phyloP scores from a whole-genome alignment of 345 rosid species.

The Cardamine chenopodiifolia region DNA sequence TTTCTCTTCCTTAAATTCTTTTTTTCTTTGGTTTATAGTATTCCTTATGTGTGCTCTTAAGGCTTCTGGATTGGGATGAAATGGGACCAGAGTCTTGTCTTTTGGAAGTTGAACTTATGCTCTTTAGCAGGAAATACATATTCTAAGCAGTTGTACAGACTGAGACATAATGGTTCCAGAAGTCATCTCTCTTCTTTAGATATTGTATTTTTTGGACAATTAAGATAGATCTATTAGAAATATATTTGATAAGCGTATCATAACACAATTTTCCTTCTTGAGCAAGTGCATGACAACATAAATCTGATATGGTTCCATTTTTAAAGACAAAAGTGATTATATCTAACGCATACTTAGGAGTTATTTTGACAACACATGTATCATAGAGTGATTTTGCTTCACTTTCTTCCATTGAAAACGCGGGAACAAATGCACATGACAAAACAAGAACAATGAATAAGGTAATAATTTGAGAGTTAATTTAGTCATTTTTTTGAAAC shows the following conservation, averaged over 20 bases:
- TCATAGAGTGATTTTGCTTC: background rate
- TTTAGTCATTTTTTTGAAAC: background rate
- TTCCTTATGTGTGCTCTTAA: background rate
- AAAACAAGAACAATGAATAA: background rate
- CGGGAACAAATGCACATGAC: background rate
- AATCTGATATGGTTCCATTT: background rate
- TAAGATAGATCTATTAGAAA: background rate
- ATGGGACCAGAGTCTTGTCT: background rate
- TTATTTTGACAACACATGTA: background rate
- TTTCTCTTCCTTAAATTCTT: background rate
- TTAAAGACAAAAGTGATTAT: background rate
- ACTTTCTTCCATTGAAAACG: background rate
- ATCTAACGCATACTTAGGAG: background rate
- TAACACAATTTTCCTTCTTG: background rate
- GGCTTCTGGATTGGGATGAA: background rate
- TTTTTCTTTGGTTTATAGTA: background rate
- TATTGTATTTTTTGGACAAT: background rate
- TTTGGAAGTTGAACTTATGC: conserved; percentile 2
- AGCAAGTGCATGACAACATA: background rate
- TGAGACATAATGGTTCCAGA: background rate
- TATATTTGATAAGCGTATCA: background rate
- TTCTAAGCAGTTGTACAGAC: background rate
- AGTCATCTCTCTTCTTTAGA: background rate
- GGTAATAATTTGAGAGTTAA: background rate
- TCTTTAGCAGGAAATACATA: too few species aligned